These are phyloP conservation scores for Penicillium vulpinum DNA, from an alignment of 2,329 filamentous ascomycete species.

Conservation along the genomic window DNA sequence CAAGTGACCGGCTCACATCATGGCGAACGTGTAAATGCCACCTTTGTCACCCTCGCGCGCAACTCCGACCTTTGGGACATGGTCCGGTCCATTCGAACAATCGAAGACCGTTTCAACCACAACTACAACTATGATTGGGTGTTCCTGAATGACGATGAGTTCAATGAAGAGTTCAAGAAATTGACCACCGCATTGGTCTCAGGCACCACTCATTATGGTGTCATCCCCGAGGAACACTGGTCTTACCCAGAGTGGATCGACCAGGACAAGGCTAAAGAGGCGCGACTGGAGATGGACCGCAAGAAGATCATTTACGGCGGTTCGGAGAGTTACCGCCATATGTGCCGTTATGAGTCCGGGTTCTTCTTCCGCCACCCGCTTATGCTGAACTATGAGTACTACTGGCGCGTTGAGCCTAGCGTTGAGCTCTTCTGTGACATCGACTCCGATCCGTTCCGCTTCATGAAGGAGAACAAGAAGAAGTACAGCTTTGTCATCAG, in stretches of 20 bases:
- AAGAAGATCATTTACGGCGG: constrained; percentile 98
- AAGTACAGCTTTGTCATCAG: constrained; percentile 98
- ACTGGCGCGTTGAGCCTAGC: constrained; percentile 98
- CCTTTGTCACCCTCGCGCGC: constrained; percentile 91
- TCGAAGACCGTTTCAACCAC: constrained; percentile 97
- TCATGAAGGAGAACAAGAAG: constrained; percentile 93
- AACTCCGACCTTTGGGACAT: constrained; percentile 97
- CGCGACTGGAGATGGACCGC: constrained; percentile 89
- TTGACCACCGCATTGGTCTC: constrained; percentile 87
- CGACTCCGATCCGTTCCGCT: constrained; percentile 92
- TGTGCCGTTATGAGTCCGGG: constrained; percentile 98
- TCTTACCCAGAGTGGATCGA: constrained; percentile 96
- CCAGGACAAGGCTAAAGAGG: constrained; percentile 85
- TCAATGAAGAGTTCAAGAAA: constrained; percentile 90
- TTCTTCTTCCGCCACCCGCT: constrained; percentile 97
- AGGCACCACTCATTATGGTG: constrained; percentile 85
- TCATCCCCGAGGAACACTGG: constrained; percentile 91
- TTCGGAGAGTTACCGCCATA: constrained; percentile 94
- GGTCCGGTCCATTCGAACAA: constrained; percentile 87
- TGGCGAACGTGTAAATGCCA: constrained; percentile 81
- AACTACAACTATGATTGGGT: constrained; percentile 99
- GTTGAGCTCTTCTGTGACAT: constrained; percentile 96
- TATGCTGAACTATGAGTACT: constrained; percentile 97
- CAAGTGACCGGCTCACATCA: constrained; percentile 56
- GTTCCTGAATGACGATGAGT: constrained; percentile 94